A percentile compares a stretch with the other conserved stretches of the same genome.
These are phyloP conservation scores for Chalaropsis ovoidea DNA, from an alignment of 2,329 filamentous ascomycete genomes.

Conservation along the genomic window DNA sequence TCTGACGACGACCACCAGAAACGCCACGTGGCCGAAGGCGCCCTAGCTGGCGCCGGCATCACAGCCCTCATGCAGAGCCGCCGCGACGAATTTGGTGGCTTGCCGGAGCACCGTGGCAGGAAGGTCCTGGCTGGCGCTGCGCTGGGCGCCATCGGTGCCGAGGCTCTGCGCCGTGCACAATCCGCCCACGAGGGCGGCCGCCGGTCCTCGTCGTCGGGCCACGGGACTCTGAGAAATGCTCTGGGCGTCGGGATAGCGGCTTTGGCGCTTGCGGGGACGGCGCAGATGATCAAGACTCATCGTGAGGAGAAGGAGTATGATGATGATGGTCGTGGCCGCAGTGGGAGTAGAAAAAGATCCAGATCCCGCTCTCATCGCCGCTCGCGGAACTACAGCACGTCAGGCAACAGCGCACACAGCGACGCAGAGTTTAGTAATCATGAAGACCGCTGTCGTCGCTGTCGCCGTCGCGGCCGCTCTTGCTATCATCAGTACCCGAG, in stretches of 20 bases:
- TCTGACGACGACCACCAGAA: conserved; percentile 38
- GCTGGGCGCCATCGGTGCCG: conserved; percentile 52
- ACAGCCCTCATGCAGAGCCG: conserved; percentile 50
- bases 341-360: conserved; percentile 35
- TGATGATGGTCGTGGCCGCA: conserved; percentile 39
- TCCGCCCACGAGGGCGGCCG: conserved; percentile 40
- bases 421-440: neutral
- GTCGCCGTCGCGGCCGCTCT: neutral
- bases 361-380: neutral
- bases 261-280: conserved; percentile 53
- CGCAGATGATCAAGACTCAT: conserved; percentile 52
- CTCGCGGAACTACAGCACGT: neutral
- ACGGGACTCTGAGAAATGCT: conserved; percentile 48
- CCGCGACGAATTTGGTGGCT: conserved; percentile 42
- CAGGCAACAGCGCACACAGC: neutral
- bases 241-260: conserved; percentile 54
- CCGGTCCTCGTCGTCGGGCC: conserved; percentile 35
- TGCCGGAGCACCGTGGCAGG: conserved; percentile 44
- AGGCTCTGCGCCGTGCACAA: conserved; percentile 49
- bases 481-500: neutral
- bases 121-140: conserved; percentile 53
- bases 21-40: conserved; percentile 54
- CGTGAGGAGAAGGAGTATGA: conserved; percentile 52
- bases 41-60: conserved; percentile 52
- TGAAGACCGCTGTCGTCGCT: neutral